These are phyloP conservation scores for Lagenidium giganteum DNA, from an alignment of 352 stramenopile species.

Conservation along the genomic window DNA sequence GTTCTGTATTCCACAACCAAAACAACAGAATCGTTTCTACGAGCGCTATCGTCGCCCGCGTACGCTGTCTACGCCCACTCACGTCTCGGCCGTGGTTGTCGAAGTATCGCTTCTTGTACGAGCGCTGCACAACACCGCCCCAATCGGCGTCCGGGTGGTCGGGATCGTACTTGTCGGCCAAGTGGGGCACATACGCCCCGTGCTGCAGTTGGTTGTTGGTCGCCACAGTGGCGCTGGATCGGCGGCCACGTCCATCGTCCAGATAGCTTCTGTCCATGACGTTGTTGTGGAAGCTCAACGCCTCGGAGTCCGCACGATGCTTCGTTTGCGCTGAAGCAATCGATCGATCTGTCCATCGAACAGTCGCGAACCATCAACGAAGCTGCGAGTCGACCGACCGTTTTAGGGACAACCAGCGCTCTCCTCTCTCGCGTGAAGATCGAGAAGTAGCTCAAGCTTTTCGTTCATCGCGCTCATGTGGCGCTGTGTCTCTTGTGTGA, in stretches of 20 bases:
- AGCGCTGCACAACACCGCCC: conserved; percentile 57
- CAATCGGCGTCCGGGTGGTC: conserved; percentile 72
- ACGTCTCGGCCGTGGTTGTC: conserved; percentile 40
- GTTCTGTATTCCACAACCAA: conserved; percentile 21
- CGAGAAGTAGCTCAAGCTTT: conserved; percentile 26
- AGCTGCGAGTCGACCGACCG: not conserved
- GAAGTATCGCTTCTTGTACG: conserved; percentile 66
- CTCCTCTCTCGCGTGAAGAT: not conserved
- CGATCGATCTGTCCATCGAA: too few relatives aligned
- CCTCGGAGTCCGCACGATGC: too few relatives aligned
- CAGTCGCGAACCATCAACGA: too few relatives aligned
- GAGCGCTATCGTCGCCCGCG: not conserved
- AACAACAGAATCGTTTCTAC: too few relatives aligned
- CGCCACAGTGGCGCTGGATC: not conserved
- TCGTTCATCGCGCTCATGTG: conserved; percentile 48
- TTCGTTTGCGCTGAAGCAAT: too few relatives aligned
- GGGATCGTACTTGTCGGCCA: conserved; percentile 69
- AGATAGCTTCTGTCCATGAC: too few relatives aligned
- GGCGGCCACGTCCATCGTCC: too few relatives aligned
- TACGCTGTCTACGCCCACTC: conserved; percentile 1
- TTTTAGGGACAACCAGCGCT: not conserved
- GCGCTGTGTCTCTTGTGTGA: conserved; percentile 39
- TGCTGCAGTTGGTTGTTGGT: conserved; percentile 14
- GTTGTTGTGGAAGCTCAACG: too few relatives aligned
- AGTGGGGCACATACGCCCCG: too few relatives aligned